Conservation (phyloP, 129 eudicot species). For the Lactuca sativa region DNA sequence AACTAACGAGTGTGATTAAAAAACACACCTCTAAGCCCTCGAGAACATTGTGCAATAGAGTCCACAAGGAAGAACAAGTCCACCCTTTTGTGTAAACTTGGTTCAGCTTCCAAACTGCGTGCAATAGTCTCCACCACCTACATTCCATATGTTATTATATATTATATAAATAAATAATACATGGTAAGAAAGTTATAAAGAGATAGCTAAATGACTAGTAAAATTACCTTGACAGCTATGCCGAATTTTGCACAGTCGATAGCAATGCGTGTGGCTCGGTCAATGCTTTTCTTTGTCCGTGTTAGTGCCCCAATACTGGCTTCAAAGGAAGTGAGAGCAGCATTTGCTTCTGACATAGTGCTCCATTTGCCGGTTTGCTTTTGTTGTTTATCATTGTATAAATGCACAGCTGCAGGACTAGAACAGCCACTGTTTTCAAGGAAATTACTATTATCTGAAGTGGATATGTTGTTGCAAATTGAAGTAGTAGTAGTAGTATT, state of each 20-base stretch:
- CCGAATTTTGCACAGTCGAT: constrained; percentile 95
- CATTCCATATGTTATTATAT: not conserved
- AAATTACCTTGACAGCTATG: constrained; percentile 72
- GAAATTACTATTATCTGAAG: constrained; percentile 41
- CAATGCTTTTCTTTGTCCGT: constrained; percentile 91
- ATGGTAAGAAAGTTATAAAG: not conserved
- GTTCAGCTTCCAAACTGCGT: constrained; percentile 74
- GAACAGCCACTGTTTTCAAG: constrained; percentile 47
- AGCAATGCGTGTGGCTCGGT: constrained; percentile 84
- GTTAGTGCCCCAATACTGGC: constrained; percentile 58
- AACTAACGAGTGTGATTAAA: not conserved
- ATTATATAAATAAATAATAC: not conserved
- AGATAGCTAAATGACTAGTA: not conserved
- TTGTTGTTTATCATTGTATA: constrained; percentile 32
- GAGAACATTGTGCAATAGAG: constrained; percentile 87
- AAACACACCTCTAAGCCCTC: constrained; percentile 73
- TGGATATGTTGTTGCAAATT: constrained; percentile 33
- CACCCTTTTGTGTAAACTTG: constrained; percentile 70
- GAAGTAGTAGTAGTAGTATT: constrained; percentile 32
- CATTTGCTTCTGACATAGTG: constrained; percentile 55
- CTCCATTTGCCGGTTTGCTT: constrained; percentile 44
- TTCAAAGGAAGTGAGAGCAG: constrained; percentile 70
- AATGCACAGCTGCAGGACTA: constrained; percentile 40
- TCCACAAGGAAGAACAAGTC: constrained; percentile 98
- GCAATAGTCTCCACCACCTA: constrained; percentile 89